These are phyloP conservation scores for Gleditsia sinensis DNA, from an alignment of 306 rosid species.

Conservation along the genomic window DNA sequence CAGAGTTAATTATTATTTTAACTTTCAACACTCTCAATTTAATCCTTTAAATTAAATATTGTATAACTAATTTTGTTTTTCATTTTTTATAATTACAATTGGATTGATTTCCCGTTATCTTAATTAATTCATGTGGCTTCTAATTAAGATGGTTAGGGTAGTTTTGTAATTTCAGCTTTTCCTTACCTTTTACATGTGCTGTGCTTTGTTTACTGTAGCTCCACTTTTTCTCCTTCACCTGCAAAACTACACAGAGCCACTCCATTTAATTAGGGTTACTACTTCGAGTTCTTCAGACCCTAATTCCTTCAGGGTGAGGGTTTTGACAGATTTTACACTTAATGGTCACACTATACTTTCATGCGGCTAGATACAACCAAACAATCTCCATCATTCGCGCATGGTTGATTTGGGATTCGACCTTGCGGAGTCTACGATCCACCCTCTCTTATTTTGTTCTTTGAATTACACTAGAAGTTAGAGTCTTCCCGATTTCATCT, in stretches of 20 bases:
- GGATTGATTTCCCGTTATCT: no score
- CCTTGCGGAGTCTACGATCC: background rate
- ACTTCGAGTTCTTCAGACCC: slow-evolving; percentile 20
- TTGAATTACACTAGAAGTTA: slow-evolving; percentile 23
- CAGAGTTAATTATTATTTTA: no score
- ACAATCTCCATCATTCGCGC: background rate
- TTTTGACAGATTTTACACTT: slow-evolving; percentile 25
- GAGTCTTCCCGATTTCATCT: background rate
- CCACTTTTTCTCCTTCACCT: background rate
- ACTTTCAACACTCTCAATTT: no score
- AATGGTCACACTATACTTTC: slow-evolving; percentile 29
- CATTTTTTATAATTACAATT: no score
- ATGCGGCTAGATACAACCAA: background rate
- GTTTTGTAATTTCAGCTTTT: slow-evolving; percentile 19
- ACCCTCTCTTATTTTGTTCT: background rate
- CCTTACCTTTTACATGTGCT: background rate
- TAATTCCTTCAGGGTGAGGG: background rate
- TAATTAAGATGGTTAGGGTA: background rate
- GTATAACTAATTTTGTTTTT: no score
- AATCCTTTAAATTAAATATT: no score
- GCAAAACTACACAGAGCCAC: background rate
- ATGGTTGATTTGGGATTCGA: slow-evolving; percentile 19
- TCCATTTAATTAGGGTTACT: slow-evolving; percentile 28
- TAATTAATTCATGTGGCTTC: no score
- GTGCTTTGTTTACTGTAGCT: background rate